Conservation (phyloP, 345 rosid genomes). For the Cochlearia excelsa region DNA sequence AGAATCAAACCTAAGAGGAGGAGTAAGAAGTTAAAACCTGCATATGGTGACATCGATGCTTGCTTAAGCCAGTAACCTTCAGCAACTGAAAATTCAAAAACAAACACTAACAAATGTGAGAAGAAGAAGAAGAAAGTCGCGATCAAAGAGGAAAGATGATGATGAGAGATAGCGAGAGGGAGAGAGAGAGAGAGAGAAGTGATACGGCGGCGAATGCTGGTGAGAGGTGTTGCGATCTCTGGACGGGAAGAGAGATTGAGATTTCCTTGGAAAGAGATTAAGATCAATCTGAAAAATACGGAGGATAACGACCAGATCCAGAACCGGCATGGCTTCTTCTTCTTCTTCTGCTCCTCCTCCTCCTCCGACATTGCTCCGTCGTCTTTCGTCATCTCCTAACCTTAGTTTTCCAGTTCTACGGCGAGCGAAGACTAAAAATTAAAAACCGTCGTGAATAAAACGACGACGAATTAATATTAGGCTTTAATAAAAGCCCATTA, state of each 20-base stretch:
- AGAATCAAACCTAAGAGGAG: conserved; percentile 18
- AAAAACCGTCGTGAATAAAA: neutral
- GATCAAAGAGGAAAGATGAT: conserved; percentile 1
- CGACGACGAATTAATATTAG: conserved; percentile 14
- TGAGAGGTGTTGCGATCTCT: conserved; percentile 92
- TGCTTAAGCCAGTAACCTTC: conserved; percentile 99
- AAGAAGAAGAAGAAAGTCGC: neutral
- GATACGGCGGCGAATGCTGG: conserved; percentile 91
- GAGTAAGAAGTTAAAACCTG: conserved; percentile 45
- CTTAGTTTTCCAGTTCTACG: conserved; percentile 14
- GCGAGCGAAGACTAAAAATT: conserved; percentile 14
- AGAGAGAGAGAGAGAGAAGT: conserved; percentile 26
- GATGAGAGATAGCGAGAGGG: conserved; percentile 4
- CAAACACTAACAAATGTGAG: conserved; percentile 3
- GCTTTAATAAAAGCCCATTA: conserved; percentile 18
- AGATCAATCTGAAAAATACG: conserved; percentile 45
- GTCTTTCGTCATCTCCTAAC: conserved; percentile 31
- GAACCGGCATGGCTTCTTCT: conserved; percentile 33
- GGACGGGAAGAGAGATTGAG: conserved; percentile 83
- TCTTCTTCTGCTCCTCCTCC: neutral
- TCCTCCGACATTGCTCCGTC: conserved; percentile 34
- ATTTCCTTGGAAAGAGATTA: conserved; percentile 53
- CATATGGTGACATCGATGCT: conserved; percentile 80
- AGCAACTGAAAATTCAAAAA: conserved; percentile 53
- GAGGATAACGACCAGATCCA: conserved; percentile 56